A percentile compares a stretch with the other conserved stretches of the same genome.
phyloP scores from a whole-genome alignment of 202 grass and related monocot genomes.

The Cymbopogon flexuosus region DNA sequence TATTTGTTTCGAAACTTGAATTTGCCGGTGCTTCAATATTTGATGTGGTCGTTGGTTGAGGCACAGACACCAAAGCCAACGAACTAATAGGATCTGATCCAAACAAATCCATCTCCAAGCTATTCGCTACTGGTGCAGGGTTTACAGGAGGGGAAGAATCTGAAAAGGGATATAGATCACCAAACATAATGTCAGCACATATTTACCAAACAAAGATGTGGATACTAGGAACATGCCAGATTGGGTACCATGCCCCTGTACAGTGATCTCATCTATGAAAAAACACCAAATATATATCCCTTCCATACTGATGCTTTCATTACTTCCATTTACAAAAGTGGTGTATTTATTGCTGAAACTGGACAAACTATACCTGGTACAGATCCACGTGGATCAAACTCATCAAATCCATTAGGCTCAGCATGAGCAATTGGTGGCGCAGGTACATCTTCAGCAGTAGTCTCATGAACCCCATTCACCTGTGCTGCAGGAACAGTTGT shows the following conservation, averaged over 20 bases:
- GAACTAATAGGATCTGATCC: constrained; percentile 67
- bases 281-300: constrained; percentile 5
- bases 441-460: constrained; percentile 26
- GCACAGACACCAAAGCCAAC: constrained; percentile 70
- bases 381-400: constrained; percentile 89
- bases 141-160: constrained; percentile 42
- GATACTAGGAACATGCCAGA: constrained; percentile 2
- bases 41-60: constrained; percentile 41
- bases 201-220: constrained; percentile 29
- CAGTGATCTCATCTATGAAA: constrained; percentile 22
- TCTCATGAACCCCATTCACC: constrained; percentile 35
- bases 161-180: constrained; percentile 14
- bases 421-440: constrained; percentile 27
- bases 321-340: background rate
- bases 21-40: constrained; percentile 45
- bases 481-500: constrained; percentile 19
- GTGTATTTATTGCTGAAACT: background rate
- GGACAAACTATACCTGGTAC: constrained; percentile 54
- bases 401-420: constrained; percentile 72
- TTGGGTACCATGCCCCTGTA: background rate
- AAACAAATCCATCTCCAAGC: constrained; percentile 85
- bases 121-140: constrained; percentile 45
- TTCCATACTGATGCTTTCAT: background rate
- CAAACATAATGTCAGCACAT: constrained; percentile 2
- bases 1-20: constrained; percentile 58